These are phyloP conservation scores for Arachis hypogaea DNA, from an alignment of 306 rosid species.

Conservation along the genomic window DNA sequence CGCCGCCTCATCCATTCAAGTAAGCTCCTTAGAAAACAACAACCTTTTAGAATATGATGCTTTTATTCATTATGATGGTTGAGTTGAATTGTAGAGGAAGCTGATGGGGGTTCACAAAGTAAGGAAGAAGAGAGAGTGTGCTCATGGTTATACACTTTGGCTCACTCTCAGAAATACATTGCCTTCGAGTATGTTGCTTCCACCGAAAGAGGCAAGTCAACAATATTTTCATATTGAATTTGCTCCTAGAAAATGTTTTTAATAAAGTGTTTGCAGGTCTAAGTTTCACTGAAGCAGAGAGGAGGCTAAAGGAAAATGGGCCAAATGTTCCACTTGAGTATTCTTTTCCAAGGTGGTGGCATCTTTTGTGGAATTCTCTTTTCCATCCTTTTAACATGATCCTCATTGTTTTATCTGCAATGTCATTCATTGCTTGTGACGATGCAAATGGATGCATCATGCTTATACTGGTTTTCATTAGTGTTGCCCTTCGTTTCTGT, in stretches of 20 bases:
- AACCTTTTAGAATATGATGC: no score
- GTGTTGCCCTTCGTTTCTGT: slow-evolving; percentile 77
- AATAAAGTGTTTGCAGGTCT: slow-evolving; percentile 55
- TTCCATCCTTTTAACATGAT: slow-evolving; percentile 85
- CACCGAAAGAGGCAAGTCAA: slow-evolving; percentile 74
- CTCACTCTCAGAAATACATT: slow-evolving; percentile 64
- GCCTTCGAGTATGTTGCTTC: slow-evolving; percentile 80
- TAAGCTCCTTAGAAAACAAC: neutral
- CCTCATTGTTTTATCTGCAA: slow-evolving; percentile 62
- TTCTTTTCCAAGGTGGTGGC: slow-evolving; percentile 77
- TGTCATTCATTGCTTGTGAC: slow-evolving; percentile 67
- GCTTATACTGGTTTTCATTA: slow-evolving; percentile 71
- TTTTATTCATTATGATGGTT: slow-evolving; percentile 20
- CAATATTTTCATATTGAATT: neutral
- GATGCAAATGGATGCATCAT: slow-evolving; percentile 71
- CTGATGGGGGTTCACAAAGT: slow-evolving; percentile 65
- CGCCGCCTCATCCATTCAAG: slow-evolving; percentile 49
- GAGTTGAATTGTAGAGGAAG: slow-evolving; percentile 53
- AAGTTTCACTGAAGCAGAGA: slow-evolving; percentile 80
- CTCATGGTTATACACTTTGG: slow-evolving; percentile 79
- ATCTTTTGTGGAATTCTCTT: slow-evolving; percentile 72
- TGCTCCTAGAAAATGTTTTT: no score
- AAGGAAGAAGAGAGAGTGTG: slow-evolving; percentile 77
- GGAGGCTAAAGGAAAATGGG: slow-evolving; percentile 70
- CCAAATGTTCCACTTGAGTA: slow-evolving; percentile 72